These are phyloP conservation scores for Lactifluus rugatus DNA, from an alignment of 768 basidiomycete genomes.

Conservation along the genomic window DNA sequence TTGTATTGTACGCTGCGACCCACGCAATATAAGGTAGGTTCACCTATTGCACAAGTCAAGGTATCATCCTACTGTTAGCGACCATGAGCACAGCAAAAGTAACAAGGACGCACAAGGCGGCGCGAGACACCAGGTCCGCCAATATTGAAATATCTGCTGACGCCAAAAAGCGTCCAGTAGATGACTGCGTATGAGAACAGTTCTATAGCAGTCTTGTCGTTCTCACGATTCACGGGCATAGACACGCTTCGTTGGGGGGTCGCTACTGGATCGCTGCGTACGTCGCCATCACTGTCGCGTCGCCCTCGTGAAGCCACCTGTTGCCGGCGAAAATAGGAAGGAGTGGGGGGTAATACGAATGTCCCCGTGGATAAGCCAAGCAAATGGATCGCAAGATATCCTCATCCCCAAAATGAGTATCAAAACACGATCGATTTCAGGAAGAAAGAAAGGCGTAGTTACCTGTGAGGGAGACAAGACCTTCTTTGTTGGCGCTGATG, in stretches of 20 bases:
- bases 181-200: constrained; percentile 65
- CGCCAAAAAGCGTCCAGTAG: constrained; percentile 63
- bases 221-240: constrained; percentile 37
- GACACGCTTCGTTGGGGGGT: background rate
- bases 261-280: constrained; percentile 1
- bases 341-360: constrained; percentile 67
- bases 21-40: constrained; percentile 86
- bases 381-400: constrained; percentile 85
- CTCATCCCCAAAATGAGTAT: constrained; percentile 29
- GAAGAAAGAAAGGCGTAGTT: background rate
- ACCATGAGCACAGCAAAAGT: background rate
- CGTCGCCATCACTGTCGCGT: constrained; percentile 20
- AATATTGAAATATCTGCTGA: constrained; percentile 26
- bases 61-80: background rate
- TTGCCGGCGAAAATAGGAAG: constrained; percentile 56
- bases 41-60: constrained; percentile 39
- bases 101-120: constrained; percentile 41
- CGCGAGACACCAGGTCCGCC: constrained; percentile 42
- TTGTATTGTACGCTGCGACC: constrained; percentile 81
- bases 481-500: constrained; percentile 85
- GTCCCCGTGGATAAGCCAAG: constrained; percentile 79
- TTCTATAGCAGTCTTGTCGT: constrained; percentile 67
- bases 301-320: constrained; percentile 24
- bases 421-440: background rate
- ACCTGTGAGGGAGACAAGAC: constrained; percentile 73